phyloP scores from a whole-genome alignment of 116 monocot genomes.

The Phalaenopsis hybrid region DNA sequence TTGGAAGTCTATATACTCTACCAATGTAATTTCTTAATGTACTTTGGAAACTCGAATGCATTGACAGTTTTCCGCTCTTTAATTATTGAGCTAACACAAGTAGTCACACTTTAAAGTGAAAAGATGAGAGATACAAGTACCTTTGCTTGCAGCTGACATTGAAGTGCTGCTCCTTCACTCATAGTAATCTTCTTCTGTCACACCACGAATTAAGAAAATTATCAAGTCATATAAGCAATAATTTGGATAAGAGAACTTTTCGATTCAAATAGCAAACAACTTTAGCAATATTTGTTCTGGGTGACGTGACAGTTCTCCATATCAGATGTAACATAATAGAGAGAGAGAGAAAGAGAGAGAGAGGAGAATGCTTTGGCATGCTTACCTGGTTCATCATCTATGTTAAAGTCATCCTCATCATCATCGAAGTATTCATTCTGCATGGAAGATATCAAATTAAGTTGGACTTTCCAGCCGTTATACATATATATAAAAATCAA shows the following conservation, averaged over 20 bases:
- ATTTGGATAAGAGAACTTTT: not conserved
- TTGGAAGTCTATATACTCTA: not conserved
- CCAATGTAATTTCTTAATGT: not conserved
- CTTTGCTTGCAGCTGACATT: not conserved
- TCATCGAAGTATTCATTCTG: slow-evolving; percentile 59
- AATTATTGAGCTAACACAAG: not conserved
- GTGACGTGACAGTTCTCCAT: not conserved
- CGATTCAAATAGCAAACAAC: not conserved
- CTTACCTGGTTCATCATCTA: slow-evolving; percentile 38
- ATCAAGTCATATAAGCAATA: not conserved
- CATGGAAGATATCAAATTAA: not conserved
- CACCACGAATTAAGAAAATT: not conserved
- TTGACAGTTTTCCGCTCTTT: not conserved
- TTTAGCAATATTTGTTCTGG: not conserved
- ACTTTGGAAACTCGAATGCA: not conserved
- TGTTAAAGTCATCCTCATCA: slow-evolving; percentile 50
- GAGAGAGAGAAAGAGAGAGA: too few relatives aligned
- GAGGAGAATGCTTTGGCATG: not conserved
- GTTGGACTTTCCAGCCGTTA: not conserved
- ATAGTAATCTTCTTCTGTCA: not conserved
- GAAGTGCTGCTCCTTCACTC: slow-evolving; percentile 3
- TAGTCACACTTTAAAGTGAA: not conserved
- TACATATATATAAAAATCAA: not conserved
- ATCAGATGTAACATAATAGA: not conserved
- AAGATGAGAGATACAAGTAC: not conserved